Base-by-base conservation (phyloP, 208 protist genomes). In the Acanthamoeba triangularis region DNA sequence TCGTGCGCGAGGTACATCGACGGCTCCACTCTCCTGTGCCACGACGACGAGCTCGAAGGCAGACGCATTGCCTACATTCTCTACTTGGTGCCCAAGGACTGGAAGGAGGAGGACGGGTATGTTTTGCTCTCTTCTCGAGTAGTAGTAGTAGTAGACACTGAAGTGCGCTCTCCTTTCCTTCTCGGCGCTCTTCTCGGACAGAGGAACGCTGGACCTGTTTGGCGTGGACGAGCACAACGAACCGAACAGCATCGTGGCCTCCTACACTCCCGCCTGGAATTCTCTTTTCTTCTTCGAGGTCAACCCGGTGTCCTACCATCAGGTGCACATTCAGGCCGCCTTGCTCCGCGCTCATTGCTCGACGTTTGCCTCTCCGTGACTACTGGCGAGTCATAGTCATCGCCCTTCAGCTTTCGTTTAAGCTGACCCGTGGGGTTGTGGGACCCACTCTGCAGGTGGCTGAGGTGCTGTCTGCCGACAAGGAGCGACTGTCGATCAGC, bases 31-130 rank as follows among this genome's bases (percentile, higher is more conserved):
- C 87, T 93, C 0, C 37, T 93, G 18, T 93, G 87, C 25, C 87
- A 93, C 61, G 87, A 93, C 59, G 87, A 93, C 87, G 87, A 93
- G 59, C 52, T 93, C 30, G 87, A 67, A 20, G 61, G 59, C 54
- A 25, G 87, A 11, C 87, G 87, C 59, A 74, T 93, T 37, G 87
- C 87, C 59, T 93, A 93, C 61, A 93, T 93, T 76, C 52, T 93
- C 59, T 93, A 93, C 61, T 61, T 93, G 33, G 87, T 93, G n/a
- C 87, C 87, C 61, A 74, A 93, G 87, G 87, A 93, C 63, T 93
- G 87, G 87, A 37, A 35, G n/a, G 63, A 67, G 25, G 61, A 67
- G 28, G 80, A 88, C 35, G 80, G 80, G 44, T 76, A 28, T 4
- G 67, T 23, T 10, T 13, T 8, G 6, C 7, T 8, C 11, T 35